Evolutionary conservation across 805 yeast species (phyloP), one percentile per base, ranked within the genome.

Genomic region (Ogataea zsoltii): DNA sequence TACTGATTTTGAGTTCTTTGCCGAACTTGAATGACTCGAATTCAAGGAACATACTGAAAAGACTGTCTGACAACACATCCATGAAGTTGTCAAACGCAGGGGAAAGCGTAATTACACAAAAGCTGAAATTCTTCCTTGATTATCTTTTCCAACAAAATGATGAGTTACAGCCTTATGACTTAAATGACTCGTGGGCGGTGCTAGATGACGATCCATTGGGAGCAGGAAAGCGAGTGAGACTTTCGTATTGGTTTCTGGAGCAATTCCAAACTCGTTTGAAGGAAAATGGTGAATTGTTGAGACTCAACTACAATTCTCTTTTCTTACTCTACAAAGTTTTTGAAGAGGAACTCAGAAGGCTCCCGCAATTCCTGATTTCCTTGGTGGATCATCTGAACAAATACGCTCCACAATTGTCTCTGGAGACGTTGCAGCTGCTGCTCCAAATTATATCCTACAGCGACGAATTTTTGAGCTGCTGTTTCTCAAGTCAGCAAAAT

Each of bases 1-100:
- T 84, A 17, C 54, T 70, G 10, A 71, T 86, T 7, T 66, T 86
- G 44, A 75, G 77, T 49, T 80, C 83, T 45, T 62, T 87, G 31
- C 87, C 85, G 2, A 75, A 77, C 1, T 52, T 77, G 26, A 72
- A 74, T 45, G 74, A 69, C 41, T 50, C 63, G 5, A 75, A 75
- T 39, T 55, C 58, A 7, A 59, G 53, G 38, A 65, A 61, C 42
- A 66, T 66, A 13, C 35, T 64, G 33, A 58, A 54, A 41, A 54
- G 67, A 30, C 51, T 65, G 17, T 54, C 58, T 0, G 57, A 54
- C 37, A 53, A 65, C 2, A 64, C 68, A 0, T 49, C 53, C 7
- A 46, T 60, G 7, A 32, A 15, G 16, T 39, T 60, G 21, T 21
- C 32, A 7, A 46, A 36, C 17, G 48, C 45, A 17, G 44, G n/a